Base-by-base conservation (phyloP, 352 stramenopile species). In the Phytopythium sindhum region DNA sequence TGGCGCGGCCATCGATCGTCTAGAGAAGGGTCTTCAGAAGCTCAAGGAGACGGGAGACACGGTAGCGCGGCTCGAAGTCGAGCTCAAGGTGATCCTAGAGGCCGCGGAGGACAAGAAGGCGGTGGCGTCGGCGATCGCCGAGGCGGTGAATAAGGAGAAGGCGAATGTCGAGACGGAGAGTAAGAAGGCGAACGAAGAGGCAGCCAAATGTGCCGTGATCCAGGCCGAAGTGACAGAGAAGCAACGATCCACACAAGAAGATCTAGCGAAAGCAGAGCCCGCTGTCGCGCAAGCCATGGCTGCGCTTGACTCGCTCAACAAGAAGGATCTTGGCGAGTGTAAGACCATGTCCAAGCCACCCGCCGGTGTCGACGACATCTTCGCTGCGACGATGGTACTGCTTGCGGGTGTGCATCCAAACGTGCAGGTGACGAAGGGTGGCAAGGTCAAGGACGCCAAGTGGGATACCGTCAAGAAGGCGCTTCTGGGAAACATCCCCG, bases 321-420 rank as follows among this genome's bases (percentile, higher is more conserved):
- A 98, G 66, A 98, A 98, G 67, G 94, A 98, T 78, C 75, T 98
- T 3, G 93, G 92, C 51, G 93, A 98, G 63, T 98, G 94, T 81
- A 98, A 98, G 67, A 98, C 94, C 21, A 98, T 98, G 96, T 90
- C 84, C 47, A 98, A 98, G 66, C 95, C 95, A 42, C 96, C 96
- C 21, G 75, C 84, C 21, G 95, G 95, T 61, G 92, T 98, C 29
- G 96, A 98, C 65, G 96, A 98, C 57, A 91, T 98, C 63, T 98
- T 98, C 44, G 88, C 79, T 12, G 88, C 88, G 9, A 95, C 86
- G 10, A 98, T 98, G 95, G 89, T 97, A 37, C 77, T 98, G 28
- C 80, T 98, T 44, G 93, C 97, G 17, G 94, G 93, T 50, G 94
- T 99, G 31, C 93, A 98, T 58, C 94, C 96, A 4, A 97, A 96